A percentile compares a stretch with the other conserved stretches of the same genome.
phyloP scores from a whole-genome alignment of 2,329 filamentous ascomycete genomes.

The Pseudogymnoascus sp. region DNA sequence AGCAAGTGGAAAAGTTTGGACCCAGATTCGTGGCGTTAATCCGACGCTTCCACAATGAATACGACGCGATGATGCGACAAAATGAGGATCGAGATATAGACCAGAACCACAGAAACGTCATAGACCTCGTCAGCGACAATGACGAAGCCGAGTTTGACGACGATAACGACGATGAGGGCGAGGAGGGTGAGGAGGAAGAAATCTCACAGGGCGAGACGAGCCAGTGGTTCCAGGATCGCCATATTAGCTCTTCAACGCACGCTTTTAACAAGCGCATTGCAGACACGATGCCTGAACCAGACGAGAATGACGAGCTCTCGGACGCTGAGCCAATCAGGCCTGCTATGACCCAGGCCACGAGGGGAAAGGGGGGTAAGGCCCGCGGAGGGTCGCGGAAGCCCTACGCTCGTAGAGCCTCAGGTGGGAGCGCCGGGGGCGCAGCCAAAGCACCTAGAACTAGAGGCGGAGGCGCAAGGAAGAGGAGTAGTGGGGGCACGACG shows the following conservation, averaged over 20 bases:
- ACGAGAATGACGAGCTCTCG: neutral
- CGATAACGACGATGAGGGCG: neutral
- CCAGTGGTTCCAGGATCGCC: neutral
- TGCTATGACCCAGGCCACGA: neutral
- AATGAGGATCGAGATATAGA: conserved; percentile 24
- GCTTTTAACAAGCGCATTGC: conserved; percentile 6
- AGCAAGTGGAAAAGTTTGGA: conserved; percentile 55
- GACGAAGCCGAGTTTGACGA: conserved; percentile 26
- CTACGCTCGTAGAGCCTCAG: neutral
- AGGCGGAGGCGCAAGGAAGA: neutral
- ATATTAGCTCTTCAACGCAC: neutral
- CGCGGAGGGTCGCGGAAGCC: neutral
- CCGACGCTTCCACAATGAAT: conserved; percentile 37
- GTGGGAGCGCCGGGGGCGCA: neutral
- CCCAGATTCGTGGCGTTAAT: conserved; percentile 52
- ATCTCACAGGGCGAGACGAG: conserved; percentile 3
- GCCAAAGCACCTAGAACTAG: neutral
- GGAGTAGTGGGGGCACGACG: neutral
- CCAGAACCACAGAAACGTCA: conserved; percentile 35
- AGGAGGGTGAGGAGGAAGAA: neutral
- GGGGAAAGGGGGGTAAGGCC: neutral
- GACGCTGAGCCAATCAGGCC: neutral
- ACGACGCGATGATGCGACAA: conserved; percentile 40
- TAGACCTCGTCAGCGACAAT: conserved; percentile 45
- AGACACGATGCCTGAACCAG: neutral